A percentile compares a stretch with the other conserved stretches of the same genome.
Evolutionary conservation across 176 grass and related monocot species (phyloP).

Genomic region (Metroxylon sagu): DNA sequence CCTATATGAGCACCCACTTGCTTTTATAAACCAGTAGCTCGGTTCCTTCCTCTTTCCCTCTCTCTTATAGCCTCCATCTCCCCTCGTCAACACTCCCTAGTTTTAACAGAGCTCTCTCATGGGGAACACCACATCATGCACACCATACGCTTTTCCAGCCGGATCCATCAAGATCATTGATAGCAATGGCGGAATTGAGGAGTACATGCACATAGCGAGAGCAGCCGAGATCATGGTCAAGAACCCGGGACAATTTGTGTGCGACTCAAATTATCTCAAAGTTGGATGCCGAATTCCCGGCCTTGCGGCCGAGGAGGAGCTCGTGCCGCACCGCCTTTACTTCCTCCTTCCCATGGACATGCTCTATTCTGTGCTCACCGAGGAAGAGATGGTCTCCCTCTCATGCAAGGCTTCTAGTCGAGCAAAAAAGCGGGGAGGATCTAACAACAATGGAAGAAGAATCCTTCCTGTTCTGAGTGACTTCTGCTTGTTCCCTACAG

Average conservation of each 20-base stretch:
- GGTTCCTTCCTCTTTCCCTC: too few species aligned
- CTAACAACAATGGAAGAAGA: slow-evolving; percentile 4
- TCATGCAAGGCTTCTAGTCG: slow-evolving; percentile 30
- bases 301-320: slow-evolving; percentile 43
- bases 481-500: slow-evolving; percentile 36
- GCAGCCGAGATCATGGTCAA: slow-evolving; percentile 54
- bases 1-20: too few species aligned
- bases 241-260: slow-evolving; percentile 76
- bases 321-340: slow-evolving; percentile 50
- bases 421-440: slow-evolving; percentile 1
- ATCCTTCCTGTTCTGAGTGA: slow-evolving; percentile 52
- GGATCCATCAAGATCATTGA: slow-evolving; percentile 49
- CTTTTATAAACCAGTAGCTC: too few species aligned
- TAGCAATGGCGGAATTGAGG: slow-evolving; percentile 34
- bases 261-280: slow-evolving; percentile 38
- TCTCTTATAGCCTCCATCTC: too few species aligned
- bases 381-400: slow-evolving; percentile 72
- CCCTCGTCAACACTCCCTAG: too few species aligned
- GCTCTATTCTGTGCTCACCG: slow-evolving; percentile 92
- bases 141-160: slow-evolving; percentile 3
- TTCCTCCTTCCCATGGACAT: slow-evolving; percentile 93
- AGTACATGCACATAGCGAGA: slow-evolving; percentile 27
- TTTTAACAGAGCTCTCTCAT: slow-evolving; percentile 3
- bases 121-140: slow-evolving; percentile 52
- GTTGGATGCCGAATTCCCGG: slow-evolving; percentile 72